Percentiles rank a stretch among this genome's conserved stretches.
Evolutionary conservation across 1,139 yeast genomes (phyloP).

Genomic region (Hanseniaspora gamundiae): DNA sequence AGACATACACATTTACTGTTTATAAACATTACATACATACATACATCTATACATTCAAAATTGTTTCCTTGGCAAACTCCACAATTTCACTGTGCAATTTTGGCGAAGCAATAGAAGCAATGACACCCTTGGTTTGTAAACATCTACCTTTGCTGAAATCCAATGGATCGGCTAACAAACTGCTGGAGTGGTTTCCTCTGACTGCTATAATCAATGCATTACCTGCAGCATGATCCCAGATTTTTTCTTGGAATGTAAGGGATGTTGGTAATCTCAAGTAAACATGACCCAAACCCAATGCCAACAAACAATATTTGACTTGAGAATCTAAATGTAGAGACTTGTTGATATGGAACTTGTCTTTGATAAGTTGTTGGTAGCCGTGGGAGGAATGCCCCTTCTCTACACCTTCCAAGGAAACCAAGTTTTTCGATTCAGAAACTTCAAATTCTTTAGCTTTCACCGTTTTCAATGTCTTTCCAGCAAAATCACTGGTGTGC

Average conservation of each 20-base stretch:
- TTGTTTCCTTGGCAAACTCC: slow-evolving; percentile 36
- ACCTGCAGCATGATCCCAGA: slow-evolving; percentile 99
- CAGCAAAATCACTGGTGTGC: slow-evolving; percentile 27
- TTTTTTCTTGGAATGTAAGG: slow-evolving; percentile 72
- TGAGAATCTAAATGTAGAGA: slow-evolving; percentile 78
- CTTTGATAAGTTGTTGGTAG: slow-evolving; percentile 68
- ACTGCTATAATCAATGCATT: slow-evolving; percentile 75
- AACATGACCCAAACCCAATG: slow-evolving; percentile 87
- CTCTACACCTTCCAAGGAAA: slow-evolving; percentile 87
- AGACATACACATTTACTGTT: too few relatives aligned
- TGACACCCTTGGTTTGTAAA: slow-evolving; percentile 74
- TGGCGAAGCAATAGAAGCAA: slow-evolving; percentile 57
- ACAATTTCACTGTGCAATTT: slow-evolving; percentile 52
- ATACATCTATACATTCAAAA: slow-evolving; percentile 5
- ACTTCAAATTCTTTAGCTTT: slow-evolving; percentile 3
- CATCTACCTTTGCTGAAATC: slow-evolving; percentile 85
- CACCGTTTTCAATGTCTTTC: slow-evolving; percentile 19
- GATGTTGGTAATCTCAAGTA: slow-evolving; percentile 79
- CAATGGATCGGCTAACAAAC: slow-evolving; percentile 51
- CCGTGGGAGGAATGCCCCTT: slow-evolving; percentile 90
- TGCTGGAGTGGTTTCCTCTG: slow-evolving; percentile 85
- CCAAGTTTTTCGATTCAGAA: slow-evolving; percentile 29
- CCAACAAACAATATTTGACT: slow-evolving; percentile 84
- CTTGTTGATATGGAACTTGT: slow-evolving; percentile 42
- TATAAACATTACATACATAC: too few relatives aligned